Evolutionary conservation across 139 green algal genomes (phyloP).

Genomic region (Desmodesmus armatus): DNA sequence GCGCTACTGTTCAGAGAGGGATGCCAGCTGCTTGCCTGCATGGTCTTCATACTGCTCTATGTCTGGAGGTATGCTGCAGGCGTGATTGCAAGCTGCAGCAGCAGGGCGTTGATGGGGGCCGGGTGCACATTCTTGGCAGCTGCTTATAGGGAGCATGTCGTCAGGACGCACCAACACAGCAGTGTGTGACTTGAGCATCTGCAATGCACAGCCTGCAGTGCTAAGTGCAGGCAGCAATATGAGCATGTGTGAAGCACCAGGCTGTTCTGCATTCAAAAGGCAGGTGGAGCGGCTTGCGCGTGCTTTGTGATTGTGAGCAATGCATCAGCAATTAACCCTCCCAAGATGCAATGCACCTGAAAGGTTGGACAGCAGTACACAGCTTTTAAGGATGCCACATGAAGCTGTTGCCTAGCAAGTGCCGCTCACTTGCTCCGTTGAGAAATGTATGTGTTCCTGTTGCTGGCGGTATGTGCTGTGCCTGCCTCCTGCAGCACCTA

Average conservation of each 20-base stretch:
- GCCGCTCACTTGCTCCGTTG: background rate
- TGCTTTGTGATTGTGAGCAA: background rate
- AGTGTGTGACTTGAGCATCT: background rate
- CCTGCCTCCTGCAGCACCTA: conserved; percentile 82
- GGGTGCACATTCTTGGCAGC: background rate
- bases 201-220: too few species aligned
- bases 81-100: background rate
- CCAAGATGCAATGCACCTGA: background rate
- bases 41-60: conserved; percentile 86
- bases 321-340: background rate
- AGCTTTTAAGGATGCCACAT: background rate
- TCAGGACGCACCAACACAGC: background rate
- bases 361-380: background rate
- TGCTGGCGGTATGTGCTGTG: conserved; percentile 57
- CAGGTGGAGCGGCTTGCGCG: too few species aligned
- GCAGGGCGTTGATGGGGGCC: background rate
- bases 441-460: background rate
- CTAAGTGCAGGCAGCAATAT: background rate
- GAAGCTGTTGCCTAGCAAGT: background rate
- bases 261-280: too few species aligned
- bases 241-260: background rate
- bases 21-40: conserved; percentile 58
- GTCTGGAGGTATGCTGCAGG: conserved; percentile 56
- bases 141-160: background rate
- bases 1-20: conserved; percentile 36